phyloP scores from a whole-genome alignment of 352 stramenopile genomes.

The Peronospora tabacina region DNA sequence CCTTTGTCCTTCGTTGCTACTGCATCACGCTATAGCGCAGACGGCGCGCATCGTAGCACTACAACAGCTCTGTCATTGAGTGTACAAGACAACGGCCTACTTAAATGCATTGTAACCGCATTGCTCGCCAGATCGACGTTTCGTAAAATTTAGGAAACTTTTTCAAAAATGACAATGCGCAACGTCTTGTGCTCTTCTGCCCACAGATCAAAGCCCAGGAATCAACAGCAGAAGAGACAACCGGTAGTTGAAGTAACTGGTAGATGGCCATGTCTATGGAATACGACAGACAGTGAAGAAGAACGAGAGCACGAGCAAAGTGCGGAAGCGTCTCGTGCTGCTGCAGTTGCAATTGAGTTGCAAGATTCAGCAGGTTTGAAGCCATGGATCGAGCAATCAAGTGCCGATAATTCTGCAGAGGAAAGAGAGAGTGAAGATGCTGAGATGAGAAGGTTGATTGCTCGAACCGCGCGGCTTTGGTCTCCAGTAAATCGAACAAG shows the following conservation, averaged over 20 bases:
- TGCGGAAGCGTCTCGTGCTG: slow-evolving; percentile 4
- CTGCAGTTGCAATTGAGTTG: neutral
- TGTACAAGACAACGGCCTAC: neutral
- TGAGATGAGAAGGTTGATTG: slow-evolving; percentile 31
- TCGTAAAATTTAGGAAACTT: neutral
- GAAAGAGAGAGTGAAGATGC: slow-evolving; percentile 30
- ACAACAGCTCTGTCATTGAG: neutral
- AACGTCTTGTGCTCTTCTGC: slow-evolving; percentile 5
- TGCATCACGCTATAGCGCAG: slow-evolving; percentile 1
- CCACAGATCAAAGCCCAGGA: neutral
- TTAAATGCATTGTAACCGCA: neutral
- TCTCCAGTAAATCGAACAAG: slow-evolving; percentile 24
- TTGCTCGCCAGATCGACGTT: neutral
- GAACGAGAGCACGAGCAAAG: slow-evolving; percentile 3
- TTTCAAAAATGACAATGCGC: neutral
- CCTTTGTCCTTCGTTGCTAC: neutral
- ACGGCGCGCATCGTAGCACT: neutral
- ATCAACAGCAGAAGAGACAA: slow-evolving; percentile 17
- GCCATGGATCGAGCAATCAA: neutral
- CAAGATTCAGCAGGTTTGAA: slow-evolving; percentile 1
- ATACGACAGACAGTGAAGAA: slow-evolving; percentile 17
- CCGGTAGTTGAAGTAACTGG: neutral
- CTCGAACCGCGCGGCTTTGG: slow-evolving; percentile 29
- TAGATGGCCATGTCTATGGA: neutral
- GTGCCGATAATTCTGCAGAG: slow-evolving; percentile 15